Percentiles rank a stretch among this genome's conserved stretches.
phyloP scores from a whole-genome alignment of 73 alveolate species.

The Stentor roeselii region DNA sequence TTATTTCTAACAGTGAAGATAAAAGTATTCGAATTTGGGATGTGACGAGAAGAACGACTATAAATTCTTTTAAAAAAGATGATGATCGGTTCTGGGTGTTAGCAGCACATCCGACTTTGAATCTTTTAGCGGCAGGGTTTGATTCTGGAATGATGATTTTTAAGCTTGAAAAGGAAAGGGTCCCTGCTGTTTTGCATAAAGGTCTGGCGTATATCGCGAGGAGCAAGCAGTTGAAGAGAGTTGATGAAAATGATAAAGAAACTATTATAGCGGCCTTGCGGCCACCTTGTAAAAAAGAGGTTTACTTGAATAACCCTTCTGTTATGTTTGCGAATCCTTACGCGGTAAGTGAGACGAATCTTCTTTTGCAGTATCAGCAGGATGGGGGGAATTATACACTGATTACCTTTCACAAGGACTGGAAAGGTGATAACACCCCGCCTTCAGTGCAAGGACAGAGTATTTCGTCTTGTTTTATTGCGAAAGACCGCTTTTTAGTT shows the following conservation, averaged over 20 bases:
- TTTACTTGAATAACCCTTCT: conserved; percentile 46
- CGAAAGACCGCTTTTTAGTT: conserved; percentile 54
- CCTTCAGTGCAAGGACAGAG: conserved; percentile 41
- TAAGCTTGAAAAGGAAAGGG: conserved; percentile 85
- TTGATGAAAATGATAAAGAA: conserved; percentile 57
- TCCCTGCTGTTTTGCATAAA: conserved; percentile 48
- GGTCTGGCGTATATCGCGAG: conserved; percentile 43
- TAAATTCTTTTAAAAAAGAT: conserved; percentile 71
- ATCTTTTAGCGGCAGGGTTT: conserved; percentile 91
- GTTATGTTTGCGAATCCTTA: conserved; percentile 49
- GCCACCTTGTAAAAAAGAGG: conserved; percentile 48
- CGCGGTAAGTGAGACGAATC: conserved; percentile 32
- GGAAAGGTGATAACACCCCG: conserved; percentile 30
- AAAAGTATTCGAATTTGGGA: conserved; percentile 95
- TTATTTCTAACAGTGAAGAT: conserved; percentile 80
- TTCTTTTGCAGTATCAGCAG: conserved; percentile 39
- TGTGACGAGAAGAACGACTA: conserved; percentile 72
- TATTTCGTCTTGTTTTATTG: conserved; percentile 50
- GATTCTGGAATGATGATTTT: conserved; percentile 93
- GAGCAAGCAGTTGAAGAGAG: conserved; percentile 45
- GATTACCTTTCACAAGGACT: conserved; percentile 6
- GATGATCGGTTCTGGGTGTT: conserved; percentile 96
- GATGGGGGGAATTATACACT: conserved; percentile 48
- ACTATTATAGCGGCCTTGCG: conserved; percentile 40
- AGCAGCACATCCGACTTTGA: conserved; percentile 82